phyloP scores from a whole-genome alignment of 805 yeast species.

The Candida awuae region DNA sequence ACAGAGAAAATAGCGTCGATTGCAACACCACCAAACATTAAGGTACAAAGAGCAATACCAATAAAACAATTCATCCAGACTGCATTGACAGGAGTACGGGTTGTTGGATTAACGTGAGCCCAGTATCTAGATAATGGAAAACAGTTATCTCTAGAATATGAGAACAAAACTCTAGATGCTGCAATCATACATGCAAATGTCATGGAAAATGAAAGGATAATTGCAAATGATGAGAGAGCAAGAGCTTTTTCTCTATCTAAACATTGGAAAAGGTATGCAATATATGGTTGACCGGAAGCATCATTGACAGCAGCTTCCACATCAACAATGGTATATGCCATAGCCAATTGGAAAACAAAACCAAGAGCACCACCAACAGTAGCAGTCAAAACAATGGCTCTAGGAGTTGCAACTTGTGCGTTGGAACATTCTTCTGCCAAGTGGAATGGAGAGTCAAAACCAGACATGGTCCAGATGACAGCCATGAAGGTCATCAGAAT shows the following conservation, averaged over 20 bases:
- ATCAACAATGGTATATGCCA: slow-evolving; percentile 53
- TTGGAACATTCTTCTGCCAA: slow-evolving; percentile 65
- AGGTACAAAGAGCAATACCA: slow-evolving; percentile 47
- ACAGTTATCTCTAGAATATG: slow-evolving; percentile 62
- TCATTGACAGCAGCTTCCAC: slow-evolving; percentile 38
- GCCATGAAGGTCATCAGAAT: slow-evolving; percentile 50
- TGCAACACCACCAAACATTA: slow-evolving; percentile 59
- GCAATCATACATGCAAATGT: slow-evolving; percentile 57
- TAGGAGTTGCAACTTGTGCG: slow-evolving; percentile 58
- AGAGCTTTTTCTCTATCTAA: slow-evolving; percentile 34
- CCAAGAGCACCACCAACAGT: slow-evolving; percentile 49
- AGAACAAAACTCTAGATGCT: slow-evolving; percentile 57
- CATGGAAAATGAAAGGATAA: slow-evolving; percentile 40
- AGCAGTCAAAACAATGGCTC: slow-evolving; percentile 55
- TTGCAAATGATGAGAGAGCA: slow-evolving; percentile 37
- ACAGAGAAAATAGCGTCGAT: slow-evolving; percentile 66
- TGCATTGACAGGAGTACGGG: slow-evolving; percentile 59
- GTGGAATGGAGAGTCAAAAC: slow-evolving; percentile 70
- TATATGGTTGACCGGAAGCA: slow-evolving; percentile 54
- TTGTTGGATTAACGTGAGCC: slow-evolving; percentile 41
- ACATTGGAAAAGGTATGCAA: slow-evolving; percentile 44
- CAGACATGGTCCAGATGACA: slow-evolving; percentile 68
- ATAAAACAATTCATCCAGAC: slow-evolving; percentile 49
- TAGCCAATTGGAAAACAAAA: slow-evolving; percentile 49
- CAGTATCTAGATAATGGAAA: slow-evolving; percentile 49